These are phyloP conservation scores for Pythium sukuiense DNA, from an alignment of 352 stramenopile species.

Conservation along the genomic window DNA sequence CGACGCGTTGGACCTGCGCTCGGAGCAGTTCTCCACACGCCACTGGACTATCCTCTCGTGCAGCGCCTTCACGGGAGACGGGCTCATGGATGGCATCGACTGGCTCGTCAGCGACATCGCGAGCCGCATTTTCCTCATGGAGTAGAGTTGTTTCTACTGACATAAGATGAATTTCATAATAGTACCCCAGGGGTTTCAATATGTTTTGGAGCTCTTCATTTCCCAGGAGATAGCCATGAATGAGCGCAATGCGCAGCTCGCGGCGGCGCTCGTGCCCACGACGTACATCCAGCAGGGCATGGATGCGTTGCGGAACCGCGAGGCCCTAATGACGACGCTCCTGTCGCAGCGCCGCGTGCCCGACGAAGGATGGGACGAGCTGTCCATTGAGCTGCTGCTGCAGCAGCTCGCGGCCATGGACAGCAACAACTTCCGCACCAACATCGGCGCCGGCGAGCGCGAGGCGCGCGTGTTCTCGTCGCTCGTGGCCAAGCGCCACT, in stretches of 20 bases:
- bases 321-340: constrained; percentile 74
- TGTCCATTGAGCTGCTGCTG: constrained; percentile 85
- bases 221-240: constrained; percentile 38
- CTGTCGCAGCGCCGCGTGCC: constrained; percentile 86
- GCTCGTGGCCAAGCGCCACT: constrained; percentile 89
- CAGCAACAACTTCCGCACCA: constrained; percentile 93
- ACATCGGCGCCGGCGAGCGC: constrained; percentile 94
- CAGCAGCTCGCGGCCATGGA: constrained; percentile 90
- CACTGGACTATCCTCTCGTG: constrained; percentile 94
- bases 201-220: not conserved
- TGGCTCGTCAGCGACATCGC: constrained; percentile 97
- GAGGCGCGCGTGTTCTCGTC: constrained; percentile 93
- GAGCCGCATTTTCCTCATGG: constrained; percentile 95
- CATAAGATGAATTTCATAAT: constrained; percentile 6
- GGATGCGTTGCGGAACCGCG: constrained; percentile 57
- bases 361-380: constrained; percentile 88
- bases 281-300: constrained; percentile 83
- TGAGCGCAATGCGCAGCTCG: constrained; percentile 44
- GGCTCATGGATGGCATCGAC: constrained; percentile 96
- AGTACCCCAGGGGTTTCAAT: not conserved
- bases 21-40: constrained; percentile 79
- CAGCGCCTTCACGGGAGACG: constrained; percentile 95
- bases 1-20: constrained; percentile 80
- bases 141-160: constrained; percentile 37
- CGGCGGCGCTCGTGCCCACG: constrained; percentile 50